Conservation (phyloP, 805 yeast genomes). For the Kodamaea kakaduensis region DNA sequence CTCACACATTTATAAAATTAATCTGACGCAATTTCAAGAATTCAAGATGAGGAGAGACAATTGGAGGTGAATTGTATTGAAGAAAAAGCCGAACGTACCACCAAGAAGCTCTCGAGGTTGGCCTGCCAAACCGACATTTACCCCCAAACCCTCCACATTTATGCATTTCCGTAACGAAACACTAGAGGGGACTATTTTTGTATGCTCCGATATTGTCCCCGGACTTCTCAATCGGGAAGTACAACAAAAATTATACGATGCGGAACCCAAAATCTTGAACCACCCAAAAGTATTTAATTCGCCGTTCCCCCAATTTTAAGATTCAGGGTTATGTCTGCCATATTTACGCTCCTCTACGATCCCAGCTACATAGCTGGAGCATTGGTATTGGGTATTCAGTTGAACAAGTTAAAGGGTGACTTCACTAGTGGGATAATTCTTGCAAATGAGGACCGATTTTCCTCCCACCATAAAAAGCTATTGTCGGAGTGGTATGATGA, state of each 20-base stretch:
- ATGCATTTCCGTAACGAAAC: too few relatives aligned
- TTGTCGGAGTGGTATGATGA: constrained; percentile 26
- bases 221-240: constrained; percentile 2
- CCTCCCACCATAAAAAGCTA: constrained; percentile 23
- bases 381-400: constrained; percentile 42
- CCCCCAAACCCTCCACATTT: too few relatives aligned
- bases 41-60: too few relatives aligned
- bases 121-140: too few relatives aligned
- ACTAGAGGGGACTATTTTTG: too few relatives aligned
- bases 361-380: constrained; percentile 56
- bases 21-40: too few relatives aligned
- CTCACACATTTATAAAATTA: too few relatives aligned
- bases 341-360: constrained; percentile 47
- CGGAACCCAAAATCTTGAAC: neutral
- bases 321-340: constrained; percentile 23
- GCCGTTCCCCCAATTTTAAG: neutral
- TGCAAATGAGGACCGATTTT: constrained; percentile 24
- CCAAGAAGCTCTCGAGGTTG: too few relatives aligned
- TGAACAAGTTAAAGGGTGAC: constrained; percentile 14
- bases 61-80: too few relatives aligned
- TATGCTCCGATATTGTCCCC: too few relatives aligned
- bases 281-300: neutral
- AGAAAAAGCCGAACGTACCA: too few relatives aligned
- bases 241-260: constrained; percentile 3
- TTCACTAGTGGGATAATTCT: constrained; percentile 27